Evolutionary conservation across 108 stramenopile species (phyloP).

Genomic region (Nannochloropsis gaditana): DNA sequence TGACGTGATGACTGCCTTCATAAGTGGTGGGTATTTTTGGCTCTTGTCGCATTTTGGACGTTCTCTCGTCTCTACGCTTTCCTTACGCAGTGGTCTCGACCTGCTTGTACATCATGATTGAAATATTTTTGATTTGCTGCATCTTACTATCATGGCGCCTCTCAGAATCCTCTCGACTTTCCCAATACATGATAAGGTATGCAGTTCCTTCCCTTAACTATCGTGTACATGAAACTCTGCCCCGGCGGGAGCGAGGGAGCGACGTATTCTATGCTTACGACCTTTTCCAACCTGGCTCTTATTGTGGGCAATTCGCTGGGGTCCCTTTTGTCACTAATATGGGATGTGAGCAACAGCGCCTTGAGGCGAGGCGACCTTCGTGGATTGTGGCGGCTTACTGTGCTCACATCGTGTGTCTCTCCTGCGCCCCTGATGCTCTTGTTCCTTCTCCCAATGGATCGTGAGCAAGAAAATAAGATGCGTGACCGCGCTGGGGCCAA

Average conservation of each 20-base stretch:
- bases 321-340: slow-evolving; percentile 30
- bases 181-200: slow-evolving; percentile 23
- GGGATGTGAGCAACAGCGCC: slow-evolving; percentile 55
- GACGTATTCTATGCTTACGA: slow-evolving; percentile 58
- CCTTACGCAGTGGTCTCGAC: background rate
- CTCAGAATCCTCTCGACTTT: no score
- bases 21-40: slow-evolving; percentile 28
- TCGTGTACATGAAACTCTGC: slow-evolving; percentile 59
- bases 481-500: slow-evolving; percentile 22
- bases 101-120: no score
- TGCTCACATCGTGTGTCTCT: slow-evolving; percentile 37
- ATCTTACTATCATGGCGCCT: no score
- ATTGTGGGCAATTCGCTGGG: slow-evolving; percentile 21
- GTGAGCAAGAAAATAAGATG: slow-evolving; percentile 40
- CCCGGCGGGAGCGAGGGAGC: slow-evolving; percentile 57
- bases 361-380: slow-evolving; percentile 32
- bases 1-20: slow-evolving; percentile 54
- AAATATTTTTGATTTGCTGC: no score
- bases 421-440: slow-evolving; percentile 24
- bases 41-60: background rate
- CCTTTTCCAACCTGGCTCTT: slow-evolving; percentile 56
- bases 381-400: slow-evolving; percentile 48
- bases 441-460: slow-evolving; percentile 40
- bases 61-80: background rate
- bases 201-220: slow-evolving; percentile 59